Evolutionary conservation across 345 rosid species (phyloP).

Genomic region (Linum trigynum): DNA sequence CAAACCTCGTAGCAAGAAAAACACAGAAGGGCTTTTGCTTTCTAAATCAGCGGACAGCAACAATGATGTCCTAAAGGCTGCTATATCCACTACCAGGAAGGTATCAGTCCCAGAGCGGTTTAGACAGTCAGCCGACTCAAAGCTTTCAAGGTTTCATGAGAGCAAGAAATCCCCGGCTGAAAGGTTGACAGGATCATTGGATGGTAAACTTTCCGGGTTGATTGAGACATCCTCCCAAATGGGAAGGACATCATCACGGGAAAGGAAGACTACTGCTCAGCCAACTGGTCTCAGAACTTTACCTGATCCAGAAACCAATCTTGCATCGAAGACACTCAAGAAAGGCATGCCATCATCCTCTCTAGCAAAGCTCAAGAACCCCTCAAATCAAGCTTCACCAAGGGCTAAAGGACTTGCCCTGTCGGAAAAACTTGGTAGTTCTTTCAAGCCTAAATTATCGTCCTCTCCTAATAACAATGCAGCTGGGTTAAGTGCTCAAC

Average conservation of each 20-base stretch:
- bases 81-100: neutral
- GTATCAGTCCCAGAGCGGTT: neutral
- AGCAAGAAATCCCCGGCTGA: neutral
- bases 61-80: neutral
- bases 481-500: conserved; percentile 17
- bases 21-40: neutral
- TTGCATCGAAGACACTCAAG: conserved; percentile 6
- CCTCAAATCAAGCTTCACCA: conserved; percentile 4
- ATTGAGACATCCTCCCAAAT: neutral
- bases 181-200: neutral
- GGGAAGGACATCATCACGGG: conserved; percentile 1
- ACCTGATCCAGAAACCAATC: conserved; percentile 8
- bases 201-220: conserved; percentile 1
- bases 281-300: conserved; percentile 5
- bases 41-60: conserved; percentile 11
- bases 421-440: neutral
- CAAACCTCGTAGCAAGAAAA: conserved; percentile 10
- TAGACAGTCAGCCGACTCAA: neutral
- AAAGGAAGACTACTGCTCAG: conserved; percentile 4
- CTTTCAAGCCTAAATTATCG: neutral
- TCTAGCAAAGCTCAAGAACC: conserved; percentile 18
- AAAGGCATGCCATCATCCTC: conserved; percentile 19
- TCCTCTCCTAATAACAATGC: neutral
- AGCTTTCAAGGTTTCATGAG: neutral
- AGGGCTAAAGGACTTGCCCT: neutral